Percentiles rank a stretch among this genome's conserved stretches.
These are phyloP conservation scores for Colletotrichum somersetense DNA, from an alignment of 2,329 filamentous ascomycete genomes.

Conservation along the genomic window DNA sequence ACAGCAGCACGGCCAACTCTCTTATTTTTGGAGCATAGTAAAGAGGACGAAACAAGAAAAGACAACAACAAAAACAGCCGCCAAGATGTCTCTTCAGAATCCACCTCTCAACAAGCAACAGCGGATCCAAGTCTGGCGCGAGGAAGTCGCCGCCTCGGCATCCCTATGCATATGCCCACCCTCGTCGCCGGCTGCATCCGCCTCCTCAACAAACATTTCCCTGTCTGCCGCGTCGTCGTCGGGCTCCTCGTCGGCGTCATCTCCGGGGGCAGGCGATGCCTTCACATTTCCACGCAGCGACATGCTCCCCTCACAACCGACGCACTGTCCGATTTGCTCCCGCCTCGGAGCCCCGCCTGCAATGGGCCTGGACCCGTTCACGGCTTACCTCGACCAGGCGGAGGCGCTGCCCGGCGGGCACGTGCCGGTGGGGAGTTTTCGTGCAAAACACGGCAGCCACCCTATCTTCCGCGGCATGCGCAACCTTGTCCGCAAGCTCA, in stretches of 20 bases:
- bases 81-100: slow-evolving; percentile 29
- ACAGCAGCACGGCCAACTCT: background rate
- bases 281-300: slow-evolving; percentile 41
- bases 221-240: slow-evolving; percentile 44
- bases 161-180: slow-evolving; percentile 51
- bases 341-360: slow-evolving; percentile 38
- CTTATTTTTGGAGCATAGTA: background rate
- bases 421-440: slow-evolving; percentile 19
- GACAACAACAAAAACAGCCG: background rate
- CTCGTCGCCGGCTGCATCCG: slow-evolving; percentile 49
- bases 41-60: background rate
- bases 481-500: slow-evolving; percentile 36
- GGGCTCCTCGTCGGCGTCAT: slow-evolving; percentile 42
- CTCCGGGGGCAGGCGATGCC: slow-evolving; percentile 31
- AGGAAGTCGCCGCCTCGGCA: slow-evolving; percentile 58
- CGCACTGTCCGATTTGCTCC: slow-evolving; percentile 37
- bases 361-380: slow-evolving; percentile 31
- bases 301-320: slow-evolving; percentile 32
- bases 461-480: slow-evolving; percentile 39
- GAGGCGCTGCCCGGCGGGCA: slow-evolving; percentile 16
- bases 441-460: slow-evolving; percentile 31
- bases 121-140: slow-evolving; percentile 64
- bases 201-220: slow-evolving; percentile 40
- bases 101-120: slow-evolving; percentile 30
- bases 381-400: slow-evolving; percentile 26